Percentiles rank a stretch among this genome's conserved stretches.
Evolutionary conservation across 768 basidiomycete genomes (phyloP).

Genomic region (Hortiboletus campestris): DNA sequence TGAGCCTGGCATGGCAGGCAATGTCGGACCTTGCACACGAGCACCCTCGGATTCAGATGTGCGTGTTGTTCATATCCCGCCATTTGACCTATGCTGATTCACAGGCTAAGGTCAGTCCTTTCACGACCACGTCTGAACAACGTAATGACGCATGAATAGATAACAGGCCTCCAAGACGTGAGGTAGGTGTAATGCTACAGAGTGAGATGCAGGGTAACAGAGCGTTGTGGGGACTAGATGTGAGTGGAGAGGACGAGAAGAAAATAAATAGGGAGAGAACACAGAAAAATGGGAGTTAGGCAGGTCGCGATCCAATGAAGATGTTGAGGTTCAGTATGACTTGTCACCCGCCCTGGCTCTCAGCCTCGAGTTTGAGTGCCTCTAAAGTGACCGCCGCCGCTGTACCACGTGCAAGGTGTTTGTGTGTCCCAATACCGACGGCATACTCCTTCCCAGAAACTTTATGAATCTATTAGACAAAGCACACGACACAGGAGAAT

Average conservation of each 20-base stretch:
- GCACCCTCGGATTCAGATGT: neutral
- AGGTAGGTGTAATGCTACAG: constrained; percentile 8
- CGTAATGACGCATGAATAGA: constrained; percentile 6
- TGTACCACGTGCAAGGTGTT: constrained; percentile 49
- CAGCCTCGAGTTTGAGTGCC: constrained; percentile 31
- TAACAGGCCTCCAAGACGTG: constrained; percentile 8
- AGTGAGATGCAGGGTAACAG: neutral
- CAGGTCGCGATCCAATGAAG: neutral
- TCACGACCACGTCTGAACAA: constrained; percentile 3
- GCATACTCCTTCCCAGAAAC: constrained; percentile 53
- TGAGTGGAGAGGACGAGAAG: neutral
- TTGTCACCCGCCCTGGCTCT: constrained; percentile 16
- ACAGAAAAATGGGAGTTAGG: neutral
- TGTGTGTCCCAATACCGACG: constrained; percentile 48
- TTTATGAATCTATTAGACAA: constrained; percentile 27
- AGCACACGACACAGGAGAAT: constrained; percentile 1
- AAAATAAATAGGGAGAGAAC: constrained; percentile 7
- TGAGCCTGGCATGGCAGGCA: neutral
- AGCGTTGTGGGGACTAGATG: neutral
- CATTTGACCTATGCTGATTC: neutral
- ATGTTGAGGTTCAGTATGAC: neutral
- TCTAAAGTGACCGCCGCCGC: constrained; percentile 36
- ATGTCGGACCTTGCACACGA: constrained; percentile 10
- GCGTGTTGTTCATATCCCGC: constrained; percentile 13
- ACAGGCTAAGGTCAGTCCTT: constrained; percentile 4